A percentile compares a stretch with the other conserved stretches of the same genome.
Evolutionary conservation across 495 filamentous ascomycete genomes (phyloP).

Genomic region (Penicilliopsis zonata): DNA sequence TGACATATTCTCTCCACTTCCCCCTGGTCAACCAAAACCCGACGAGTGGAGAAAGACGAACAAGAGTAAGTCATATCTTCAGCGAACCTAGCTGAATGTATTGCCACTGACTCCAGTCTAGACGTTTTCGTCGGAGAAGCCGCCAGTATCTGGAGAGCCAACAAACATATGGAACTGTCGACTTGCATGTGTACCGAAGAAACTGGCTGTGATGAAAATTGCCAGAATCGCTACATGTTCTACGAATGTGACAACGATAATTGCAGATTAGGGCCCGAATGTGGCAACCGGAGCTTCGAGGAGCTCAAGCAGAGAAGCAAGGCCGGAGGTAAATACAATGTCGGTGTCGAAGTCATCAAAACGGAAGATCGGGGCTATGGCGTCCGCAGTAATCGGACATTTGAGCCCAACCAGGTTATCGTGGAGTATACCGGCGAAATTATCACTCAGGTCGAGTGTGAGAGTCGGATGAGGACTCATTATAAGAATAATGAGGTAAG

Average conservation of each 20-base stretch:
- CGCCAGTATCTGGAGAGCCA: conserved; percentile 70
- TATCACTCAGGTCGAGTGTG: conserved; percentile 85
- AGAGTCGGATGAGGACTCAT: conserved; percentile 78
- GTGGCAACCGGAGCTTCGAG: conserved; percentile 80
- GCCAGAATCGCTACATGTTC: conserved; percentile 90
- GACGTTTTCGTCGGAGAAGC: conserved; percentile 91
- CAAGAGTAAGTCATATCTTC: conserved; percentile 51
- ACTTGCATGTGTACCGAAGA: conserved; percentile 69
- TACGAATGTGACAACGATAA: conserved; percentile 92
- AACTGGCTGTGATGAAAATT: conserved; percentile 75
- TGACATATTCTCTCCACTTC: conserved; percentile 77
- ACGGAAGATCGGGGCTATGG: conserved; percentile 83
- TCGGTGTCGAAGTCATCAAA: conserved; percentile 90
- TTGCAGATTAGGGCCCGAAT: conserved; percentile 63
- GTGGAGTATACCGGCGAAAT: conserved; percentile 98
- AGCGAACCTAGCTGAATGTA: not conserved
- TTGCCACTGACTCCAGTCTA: conserved; percentile 23
- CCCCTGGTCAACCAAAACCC: conserved; percentile 76
- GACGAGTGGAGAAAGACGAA: conserved; percentile 83
- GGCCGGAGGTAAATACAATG: conserved; percentile 68
- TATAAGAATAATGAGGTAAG: conserved; percentile 87
- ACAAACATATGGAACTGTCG: conserved; percentile 58
- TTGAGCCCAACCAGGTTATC: conserved; percentile 85
- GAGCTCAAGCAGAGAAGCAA: conserved; percentile 65
- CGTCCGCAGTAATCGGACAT: conserved; percentile 78